Evolutionary conservation across 1,139 yeast genomes (phyloP).

Genomic region (Suhomyces yuchorum): DNA sequence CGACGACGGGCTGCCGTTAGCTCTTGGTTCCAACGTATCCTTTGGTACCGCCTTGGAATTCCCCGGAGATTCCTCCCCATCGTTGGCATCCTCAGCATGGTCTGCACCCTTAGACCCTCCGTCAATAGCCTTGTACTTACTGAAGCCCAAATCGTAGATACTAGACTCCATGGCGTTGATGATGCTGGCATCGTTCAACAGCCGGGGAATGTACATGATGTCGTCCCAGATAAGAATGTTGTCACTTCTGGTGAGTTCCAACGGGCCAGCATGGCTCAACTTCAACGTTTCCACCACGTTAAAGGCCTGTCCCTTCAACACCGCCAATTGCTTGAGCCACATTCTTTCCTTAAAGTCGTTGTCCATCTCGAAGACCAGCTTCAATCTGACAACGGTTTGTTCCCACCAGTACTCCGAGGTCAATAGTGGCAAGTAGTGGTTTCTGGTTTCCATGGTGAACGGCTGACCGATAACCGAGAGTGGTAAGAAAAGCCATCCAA

Average conservation of each 20-base stretch:
- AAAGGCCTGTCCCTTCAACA: conserved; percentile 77
- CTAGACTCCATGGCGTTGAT: conserved; percentile 25
- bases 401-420: conserved; percentile 77
- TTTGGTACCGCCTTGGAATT: not conserved
- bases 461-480: conserved; percentile 67
- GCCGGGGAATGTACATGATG: conserved; percentile 56
- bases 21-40: not conserved
- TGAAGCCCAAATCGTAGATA: conserved; percentile 20
- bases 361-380: conserved; percentile 55
- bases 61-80: not conserved
- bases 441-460: conserved; percentile 56
- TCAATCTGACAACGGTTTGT: conserved; percentile 49
- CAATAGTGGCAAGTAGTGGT: conserved; percentile 59
- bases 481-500: conserved; percentile 77
- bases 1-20: not conserved
- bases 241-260: conserved; percentile 63
- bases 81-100: not conserved
- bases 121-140: not conserved
- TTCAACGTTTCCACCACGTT: conserved; percentile 70
- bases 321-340: conserved; percentile 72
- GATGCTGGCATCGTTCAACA: conserved; percentile 19
- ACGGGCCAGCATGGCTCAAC: conserved; percentile 61
- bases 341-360: conserved; percentile 64
- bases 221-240: conserved; percentile 64
- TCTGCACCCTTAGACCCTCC: not conserved